phyloP scores from a whole-genome alignment of 345 rosid species.

The Hirschfeldia incana region DNA sequence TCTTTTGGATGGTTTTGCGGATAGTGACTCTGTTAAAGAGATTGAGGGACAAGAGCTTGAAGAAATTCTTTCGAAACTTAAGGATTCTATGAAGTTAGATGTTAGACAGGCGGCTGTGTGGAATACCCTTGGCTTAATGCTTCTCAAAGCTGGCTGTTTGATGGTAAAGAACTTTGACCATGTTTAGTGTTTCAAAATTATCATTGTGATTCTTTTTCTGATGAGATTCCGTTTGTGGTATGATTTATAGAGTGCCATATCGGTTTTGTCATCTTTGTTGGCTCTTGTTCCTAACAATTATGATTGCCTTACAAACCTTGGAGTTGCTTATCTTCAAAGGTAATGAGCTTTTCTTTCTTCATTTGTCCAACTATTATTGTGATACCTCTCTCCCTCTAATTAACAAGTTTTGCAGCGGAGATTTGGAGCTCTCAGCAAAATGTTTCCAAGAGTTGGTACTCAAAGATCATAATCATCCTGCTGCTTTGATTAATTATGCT shows the following conservation, averaged over 20 bases:
- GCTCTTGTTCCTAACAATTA: conserved; percentile 61
- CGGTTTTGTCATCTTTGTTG: conserved; percentile 69
- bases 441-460: conserved; percentile 85
- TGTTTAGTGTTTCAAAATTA: conserved; percentile 14
- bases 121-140: conserved; percentile 85
- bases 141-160: conserved; percentile 81
- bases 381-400: conserved; percentile 14
- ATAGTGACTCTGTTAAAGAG: conserved; percentile 66
- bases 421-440: conserved; percentile 76
- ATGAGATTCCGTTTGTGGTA: conserved; percentile 18
- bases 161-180: conserved; percentile 52
- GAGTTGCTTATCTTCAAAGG: conserved; percentile 89
- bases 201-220: conserved; percentile 21
- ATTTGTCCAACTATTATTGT: neutral
- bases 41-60: conserved; percentile 76
- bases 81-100: conserved; percentile 72
- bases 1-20: conserved; percentile 68
- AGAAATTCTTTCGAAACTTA: conserved; percentile 68
- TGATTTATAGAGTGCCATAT: conserved; percentile 66
- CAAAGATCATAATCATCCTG: conserved; percentile 93
- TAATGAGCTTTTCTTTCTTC: conserved; percentile 31
- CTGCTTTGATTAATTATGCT: conserved; percentile 83
- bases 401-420: conserved; percentile 59
- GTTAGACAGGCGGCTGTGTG: conserved; percentile 78
- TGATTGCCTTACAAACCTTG: conserved; percentile 94